A percentile compares a stretch with the other conserved stretches of the same genome.
Evolutionary conservation across 2,329 filamentous ascomycete genomes (phyloP).

Genomic region (Colletotrichum sp.): DNA sequence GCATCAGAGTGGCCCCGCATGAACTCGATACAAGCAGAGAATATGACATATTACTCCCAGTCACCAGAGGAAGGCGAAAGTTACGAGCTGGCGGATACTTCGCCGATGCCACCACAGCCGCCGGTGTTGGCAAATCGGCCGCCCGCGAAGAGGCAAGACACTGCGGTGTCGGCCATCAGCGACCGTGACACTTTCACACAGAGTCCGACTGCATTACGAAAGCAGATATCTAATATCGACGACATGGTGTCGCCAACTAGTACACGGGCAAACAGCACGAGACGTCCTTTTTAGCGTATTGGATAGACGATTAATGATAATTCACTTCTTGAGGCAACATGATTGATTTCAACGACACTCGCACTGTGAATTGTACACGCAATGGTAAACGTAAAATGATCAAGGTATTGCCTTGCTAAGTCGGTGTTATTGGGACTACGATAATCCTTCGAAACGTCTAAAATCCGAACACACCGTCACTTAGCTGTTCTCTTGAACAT

Average conservation of each 20-base stretch:
- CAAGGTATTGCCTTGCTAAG: neutral
- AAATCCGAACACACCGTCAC: neutral
- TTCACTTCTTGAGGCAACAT: slow-evolving; percentile 8
- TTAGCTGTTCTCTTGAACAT: neutral
- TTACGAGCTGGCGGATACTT: slow-evolving; percentile 17
- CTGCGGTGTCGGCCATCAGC: neutral
- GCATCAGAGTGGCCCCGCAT: slow-evolving; percentile 13
- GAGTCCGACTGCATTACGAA: neutral
- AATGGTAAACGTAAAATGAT: neutral
- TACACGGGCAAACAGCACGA: slow-evolving; percentile 3
- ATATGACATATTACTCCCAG: neutral
- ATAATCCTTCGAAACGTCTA: neutral
- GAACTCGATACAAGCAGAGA: slow-evolving; percentile 11
- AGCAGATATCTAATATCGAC: neutral
- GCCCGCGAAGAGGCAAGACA: neutral
- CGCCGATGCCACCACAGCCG: neutral
- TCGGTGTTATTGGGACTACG: neutral
- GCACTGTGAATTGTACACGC: neutral
- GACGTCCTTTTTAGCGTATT: slow-evolving; percentile 11
- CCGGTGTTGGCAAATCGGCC: neutral
- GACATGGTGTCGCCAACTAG: slow-evolving; percentile 11
- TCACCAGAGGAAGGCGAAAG: neutral
- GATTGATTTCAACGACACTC: too few relatives aligned
- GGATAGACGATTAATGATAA: slow-evolving; percentile 20
- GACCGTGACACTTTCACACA: neutral